Conservation (phyloP, 169 alveolate genomes). For the Eimeria sp. region DNA sequence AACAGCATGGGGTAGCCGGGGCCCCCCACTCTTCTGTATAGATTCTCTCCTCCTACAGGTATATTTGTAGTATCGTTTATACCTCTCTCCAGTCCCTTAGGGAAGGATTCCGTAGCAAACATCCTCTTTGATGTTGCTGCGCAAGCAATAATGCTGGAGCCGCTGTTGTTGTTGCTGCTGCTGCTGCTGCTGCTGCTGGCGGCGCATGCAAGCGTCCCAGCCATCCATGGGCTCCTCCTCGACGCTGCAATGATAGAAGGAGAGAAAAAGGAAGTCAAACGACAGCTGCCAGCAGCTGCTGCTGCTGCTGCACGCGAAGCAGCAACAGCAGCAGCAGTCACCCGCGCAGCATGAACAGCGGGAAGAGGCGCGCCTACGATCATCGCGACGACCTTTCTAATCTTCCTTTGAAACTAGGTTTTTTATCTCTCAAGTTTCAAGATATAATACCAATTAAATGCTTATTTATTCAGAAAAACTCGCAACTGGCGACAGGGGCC, state of each 20-base stretch:
- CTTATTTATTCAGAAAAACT: too few relatives aligned
- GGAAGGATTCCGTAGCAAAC: not conserved
- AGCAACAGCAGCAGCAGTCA: conserved; percentile 28
- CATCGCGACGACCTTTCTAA: too few relatives aligned
- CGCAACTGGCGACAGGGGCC: too few relatives aligned
- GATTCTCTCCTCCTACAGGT: conserved; percentile 74
- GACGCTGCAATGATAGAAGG: not conserved
- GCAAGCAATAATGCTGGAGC: too few relatives aligned
- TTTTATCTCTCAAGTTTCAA: too few relatives aligned
- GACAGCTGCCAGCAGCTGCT: not conserved
- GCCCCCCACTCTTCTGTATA: conserved; percentile 32
- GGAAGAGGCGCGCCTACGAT: not conserved
- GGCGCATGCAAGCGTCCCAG: not conserved
- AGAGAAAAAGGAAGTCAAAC: not conserved
- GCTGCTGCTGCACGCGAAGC: conserved; percentile 12
- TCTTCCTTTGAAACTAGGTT: too few relatives aligned
- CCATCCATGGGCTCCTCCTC: not conserved
- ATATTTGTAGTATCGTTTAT: conserved; percentile 4
- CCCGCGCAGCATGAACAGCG: not conserved
- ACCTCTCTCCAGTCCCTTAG: conserved; percentile 43
- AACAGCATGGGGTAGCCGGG: conserved; percentile 77
- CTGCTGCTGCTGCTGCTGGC: conserved; percentile 1
- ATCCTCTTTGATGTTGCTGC: not conserved
- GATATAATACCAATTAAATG: too few relatives aligned
- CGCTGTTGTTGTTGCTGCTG: not conserved